phyloP scores from a whole-genome alignment of 2,329 filamentous ascomycete genomes.

The Lecanosticta acicola region DNA sequence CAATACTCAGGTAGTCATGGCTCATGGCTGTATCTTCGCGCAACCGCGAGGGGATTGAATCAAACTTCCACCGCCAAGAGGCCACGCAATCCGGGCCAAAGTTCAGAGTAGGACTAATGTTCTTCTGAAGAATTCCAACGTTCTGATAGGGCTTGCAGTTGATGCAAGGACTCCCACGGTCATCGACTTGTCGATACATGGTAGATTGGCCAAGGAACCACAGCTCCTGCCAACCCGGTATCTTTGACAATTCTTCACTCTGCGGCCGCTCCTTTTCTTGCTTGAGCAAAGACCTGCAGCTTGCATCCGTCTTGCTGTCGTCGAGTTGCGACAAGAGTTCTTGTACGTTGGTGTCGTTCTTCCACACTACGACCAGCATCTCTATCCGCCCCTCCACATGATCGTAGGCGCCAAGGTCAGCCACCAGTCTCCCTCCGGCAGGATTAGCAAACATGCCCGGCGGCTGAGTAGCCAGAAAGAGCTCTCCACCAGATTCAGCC shows the following conservation, averaged over 20 bases:
- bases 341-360: slow-evolving; percentile 1
- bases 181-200: neutral
- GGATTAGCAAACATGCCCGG: neutral
- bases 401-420: neutral
- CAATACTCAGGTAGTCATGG: slow-evolving; percentile 7
- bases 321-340: neutral
- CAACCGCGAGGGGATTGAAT: slow-evolving; percentile 2
- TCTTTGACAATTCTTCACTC: too few relatives aligned
- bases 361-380: slow-evolving; percentile 3
- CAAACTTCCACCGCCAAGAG: slow-evolving; percentile 4
- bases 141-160: slow-evolving; percentile 5
- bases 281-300: neutral
- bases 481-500: neutral
- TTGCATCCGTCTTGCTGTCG: neutral
- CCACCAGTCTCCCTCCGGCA: neutral
- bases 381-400: slow-evolving; percentile 4
- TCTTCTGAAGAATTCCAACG: slow-evolving; percentile 6
- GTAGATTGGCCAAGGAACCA: slow-evolving; percentile 6
- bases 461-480: slow-evolving; percentile 3
- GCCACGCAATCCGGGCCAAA: slow-evolving; percentile 1
- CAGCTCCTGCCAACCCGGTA: slow-evolving; percentile 5
- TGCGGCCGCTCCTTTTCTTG: neutral
- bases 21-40: slow-evolving; percentile 7
- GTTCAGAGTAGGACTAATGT: neutral
- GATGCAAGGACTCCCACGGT: slow-evolving; percentile 1